Conservation (phyloP, 192 early-diverging fungal genomes). For the Pilaira anomala region DNA sequence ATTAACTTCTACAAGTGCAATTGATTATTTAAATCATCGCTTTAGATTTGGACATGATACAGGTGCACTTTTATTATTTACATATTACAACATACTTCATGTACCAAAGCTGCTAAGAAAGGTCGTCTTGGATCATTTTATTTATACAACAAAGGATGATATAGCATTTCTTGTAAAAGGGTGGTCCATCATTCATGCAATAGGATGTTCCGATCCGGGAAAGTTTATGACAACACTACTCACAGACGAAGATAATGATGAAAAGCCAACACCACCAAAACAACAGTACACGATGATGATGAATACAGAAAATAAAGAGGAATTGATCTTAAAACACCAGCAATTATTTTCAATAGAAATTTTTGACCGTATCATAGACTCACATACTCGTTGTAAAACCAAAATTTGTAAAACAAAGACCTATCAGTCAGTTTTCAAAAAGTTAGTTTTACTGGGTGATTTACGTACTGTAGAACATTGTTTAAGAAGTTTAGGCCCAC, state of each 20-base stretch:
- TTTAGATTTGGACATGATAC: background rate
- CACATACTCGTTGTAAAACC: background rate
- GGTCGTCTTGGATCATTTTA: background rate
- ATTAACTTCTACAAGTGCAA: background rate
- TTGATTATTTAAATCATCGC: constrained; percentile 1
- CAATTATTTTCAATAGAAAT: background rate
- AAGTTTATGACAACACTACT: background rate
- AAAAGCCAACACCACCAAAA: no score
- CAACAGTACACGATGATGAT: no score
- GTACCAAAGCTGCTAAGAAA: background rate
- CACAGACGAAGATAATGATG: background rate
- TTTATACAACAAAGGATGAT: background rate
- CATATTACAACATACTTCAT: background rate
- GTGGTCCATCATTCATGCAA: constrained; percentile 18
- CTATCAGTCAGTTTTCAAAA: constrained; percentile 2
- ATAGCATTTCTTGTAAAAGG: background rate
- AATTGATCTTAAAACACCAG: background rate
- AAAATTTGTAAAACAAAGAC: background rate
- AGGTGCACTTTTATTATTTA: constrained; percentile 7
- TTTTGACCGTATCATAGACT: background rate
- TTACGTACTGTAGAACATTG: constrained; percentile 6
- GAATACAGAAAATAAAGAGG: background rate
- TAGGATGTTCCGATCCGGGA: background rate
- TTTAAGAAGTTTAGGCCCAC: background rate
- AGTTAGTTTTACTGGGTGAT: background rate